Percentiles rank a stretch among this genome's conserved stretches.
These are phyloP conservation scores for Tetragonia tetragonoides DNA, from an alignment of 148 eudicot genomes.

Conservation along the genomic window DNA sequence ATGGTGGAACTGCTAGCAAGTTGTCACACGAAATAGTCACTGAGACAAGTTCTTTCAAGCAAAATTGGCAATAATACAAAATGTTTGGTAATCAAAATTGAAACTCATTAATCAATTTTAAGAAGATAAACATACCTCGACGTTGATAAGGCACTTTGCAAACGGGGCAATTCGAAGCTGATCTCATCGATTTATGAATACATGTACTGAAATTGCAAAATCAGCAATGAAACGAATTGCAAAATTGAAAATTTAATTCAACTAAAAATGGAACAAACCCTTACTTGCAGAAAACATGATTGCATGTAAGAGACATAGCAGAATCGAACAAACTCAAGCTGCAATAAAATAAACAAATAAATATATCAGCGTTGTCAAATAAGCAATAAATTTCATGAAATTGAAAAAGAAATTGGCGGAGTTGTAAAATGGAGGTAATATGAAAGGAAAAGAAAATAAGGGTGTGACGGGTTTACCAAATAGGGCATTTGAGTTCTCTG, in stretches of 20 bases:
- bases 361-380: background rate
- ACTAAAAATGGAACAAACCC: background rate
- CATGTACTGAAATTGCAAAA: constrained; percentile 47
- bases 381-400: background rate
- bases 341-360: constrained; percentile 15
- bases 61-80: too few species aligned
- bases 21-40: too few species aligned
- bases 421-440: background rate
- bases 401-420: background rate
- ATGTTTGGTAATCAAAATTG: too few species aligned
- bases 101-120: background rate
- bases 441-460: background rate
- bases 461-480: constrained; percentile 45
- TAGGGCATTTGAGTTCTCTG: constrained; percentile 85
- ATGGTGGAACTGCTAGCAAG: background rate
- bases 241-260: background rate
- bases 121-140: constrained; percentile 42
- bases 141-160: constrained; percentile 81
- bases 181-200: constrained; percentile 73
- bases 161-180: constrained; percentile 81
- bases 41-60: too few species aligned
- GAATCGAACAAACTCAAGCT: constrained; percentile 75
- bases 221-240: background rate
- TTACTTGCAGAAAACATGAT: constrained; percentile 94
- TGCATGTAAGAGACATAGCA: constrained; percentile 76